phyloP scores from a whole-genome alignment of 2,329 filamentous ascomycete species.

The Cladorrhinum sp. region DNA sequence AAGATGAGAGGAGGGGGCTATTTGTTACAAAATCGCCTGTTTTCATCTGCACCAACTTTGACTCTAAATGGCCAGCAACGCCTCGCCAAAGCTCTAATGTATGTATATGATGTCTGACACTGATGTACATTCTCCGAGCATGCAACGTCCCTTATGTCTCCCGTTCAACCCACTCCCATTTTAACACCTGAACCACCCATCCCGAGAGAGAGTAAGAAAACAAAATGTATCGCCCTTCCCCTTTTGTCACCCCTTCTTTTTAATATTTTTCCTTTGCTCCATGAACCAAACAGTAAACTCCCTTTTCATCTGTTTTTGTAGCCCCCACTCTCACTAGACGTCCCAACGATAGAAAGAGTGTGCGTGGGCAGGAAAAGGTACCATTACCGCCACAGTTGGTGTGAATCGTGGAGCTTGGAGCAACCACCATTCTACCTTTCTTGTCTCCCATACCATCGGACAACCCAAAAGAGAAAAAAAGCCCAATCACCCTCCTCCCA shows the following conservation, averaged over 20 bases:
- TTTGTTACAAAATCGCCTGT: neutral
- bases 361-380: neutral
- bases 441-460: neutral
- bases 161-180: neutral
- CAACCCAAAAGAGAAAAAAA: constrained; percentile 12
- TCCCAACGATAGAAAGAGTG: neutral
- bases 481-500: constrained; percentile 18
- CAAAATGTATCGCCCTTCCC: neutral
- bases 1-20: too few relatives aligned
- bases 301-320: neutral
- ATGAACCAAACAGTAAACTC: neutral
- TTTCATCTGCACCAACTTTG: constrained; percentile 1
- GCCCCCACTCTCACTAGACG: neutral
- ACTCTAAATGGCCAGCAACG: constrained; percentile 9
- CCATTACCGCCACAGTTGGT: too few relatives aligned
- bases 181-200: constrained; percentile 2
- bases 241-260: constrained; percentile 6
- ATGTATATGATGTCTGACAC: constrained; percentile 25
- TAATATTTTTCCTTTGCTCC: neutral
- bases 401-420: too few relatives aligned
- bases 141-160: constrained; percentile 2
- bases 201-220: neutral
- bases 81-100: constrained; percentile 19
- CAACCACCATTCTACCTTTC: too few relatives aligned
- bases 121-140: constrained; percentile 25